Percentiles rank a stretch among this genome's conserved stretches.
These are phyloP conservation scores for Didymella lethalis DNA, from an alignment of 2,329 filamentous ascomycete genomes.

Conservation along the genomic window DNA sequence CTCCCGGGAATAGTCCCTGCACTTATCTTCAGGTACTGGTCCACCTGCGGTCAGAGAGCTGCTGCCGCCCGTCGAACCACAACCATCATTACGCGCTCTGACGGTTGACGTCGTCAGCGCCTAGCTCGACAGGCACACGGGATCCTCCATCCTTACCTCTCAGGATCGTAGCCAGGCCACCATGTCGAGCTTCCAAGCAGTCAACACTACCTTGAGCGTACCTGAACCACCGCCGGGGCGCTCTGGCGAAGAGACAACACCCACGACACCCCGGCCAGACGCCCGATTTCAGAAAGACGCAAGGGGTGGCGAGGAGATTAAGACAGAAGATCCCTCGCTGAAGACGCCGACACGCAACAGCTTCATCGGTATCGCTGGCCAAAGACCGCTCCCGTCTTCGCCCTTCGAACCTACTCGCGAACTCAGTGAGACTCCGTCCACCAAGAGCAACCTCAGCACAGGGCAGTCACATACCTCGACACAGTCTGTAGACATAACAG, in stretches of 20 bases:
- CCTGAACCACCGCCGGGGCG: slow-evolving; percentile 53
- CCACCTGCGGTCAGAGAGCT: slow-evolving; percentile 4
- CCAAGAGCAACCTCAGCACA: slow-evolving; percentile 55
- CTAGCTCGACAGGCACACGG: slow-evolving; percentile 15
- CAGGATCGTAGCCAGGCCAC: slow-evolving; percentile 12
- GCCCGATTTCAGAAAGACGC: slow-evolving; percentile 53
- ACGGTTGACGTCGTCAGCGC: slow-evolving; percentile 19
- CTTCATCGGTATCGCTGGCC: slow-evolving; percentile 57
- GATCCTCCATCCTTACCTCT: background rate
- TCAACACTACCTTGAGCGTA: slow-evolving; percentile 63
- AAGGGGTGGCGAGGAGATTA: slow-evolving; percentile 43
- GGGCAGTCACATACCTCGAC: slow-evolving; percentile 68
- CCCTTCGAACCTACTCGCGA: slow-evolving; percentile 56
- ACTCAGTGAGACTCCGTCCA: slow-evolving; percentile 52
- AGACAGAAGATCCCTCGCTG: slow-evolving; percentile 54
- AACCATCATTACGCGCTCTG: slow-evolving; percentile 3
- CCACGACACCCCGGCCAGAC: slow-evolving; percentile 63
- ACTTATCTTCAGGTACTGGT: slow-evolving; percentile 13
- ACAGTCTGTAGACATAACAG: slow-evolving; percentile 68
- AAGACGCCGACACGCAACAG: slow-evolving; percentile 69
- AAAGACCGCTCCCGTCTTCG: slow-evolving; percentile 56
- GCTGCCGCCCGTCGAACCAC: slow-evolving; percentile 5
- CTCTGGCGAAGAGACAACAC: slow-evolving; percentile 62
- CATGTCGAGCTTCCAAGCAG: slow-evolving; percentile 68
- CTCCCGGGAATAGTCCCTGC: slow-evolving; percentile 11